Base-by-base conservation (phyloP, 306 rosid species). In the Macrotyloma uniflorum region DNA sequence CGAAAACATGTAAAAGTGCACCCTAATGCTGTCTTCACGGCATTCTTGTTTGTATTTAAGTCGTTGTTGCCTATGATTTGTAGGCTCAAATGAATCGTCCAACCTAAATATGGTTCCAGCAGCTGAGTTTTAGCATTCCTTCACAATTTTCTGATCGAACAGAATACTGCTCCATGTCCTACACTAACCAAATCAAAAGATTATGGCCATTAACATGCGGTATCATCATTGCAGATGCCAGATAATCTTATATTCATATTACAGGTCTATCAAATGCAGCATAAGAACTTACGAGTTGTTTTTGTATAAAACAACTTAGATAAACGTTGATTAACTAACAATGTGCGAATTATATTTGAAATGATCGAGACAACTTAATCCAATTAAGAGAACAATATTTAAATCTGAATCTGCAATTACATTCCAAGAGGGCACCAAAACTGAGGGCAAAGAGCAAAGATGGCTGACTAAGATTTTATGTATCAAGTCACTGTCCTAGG, bases 341-440 rank as follows among this genome's bases (percentile, higher is more conserved):
- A 47, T 54, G 49, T 66, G 26, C 32, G 30, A 61, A 55, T 54
- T 72, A 73, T 59, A 70, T 66, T 70, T 82, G 80, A 63, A 70
- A 55, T 63, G 43, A 64, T 68, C 8, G 18, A 76, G 68, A 76
- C 53, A 83, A 20, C 73, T 58, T 58, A 77, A 77, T 77, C 75
- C 85, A 49, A 77, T 73, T 63, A 49, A 61, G 64, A 68, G 79
- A 83, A 69, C 57, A 75, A 58, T 49, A 62, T 59, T 72, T 33
- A 68, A 85, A 79, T 77, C 81, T 71, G 84, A n/a, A 84, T 80
- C 75, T 79, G 84, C 88, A 83, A 80, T 77, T 86, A 72, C 86
- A 81, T 84, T 79, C 72, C 71, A 68, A 71, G 80, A 47, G 63
- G 83, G 81, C 66, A 74, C 55, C 85, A 74, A 79, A 82, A 82